Evolutionary conservation across 169 alveolate genomes (phyloP), one percentile per base, ranked within the genome.

Genomic region (Cryptosporidium tyzzeri): DNA sequence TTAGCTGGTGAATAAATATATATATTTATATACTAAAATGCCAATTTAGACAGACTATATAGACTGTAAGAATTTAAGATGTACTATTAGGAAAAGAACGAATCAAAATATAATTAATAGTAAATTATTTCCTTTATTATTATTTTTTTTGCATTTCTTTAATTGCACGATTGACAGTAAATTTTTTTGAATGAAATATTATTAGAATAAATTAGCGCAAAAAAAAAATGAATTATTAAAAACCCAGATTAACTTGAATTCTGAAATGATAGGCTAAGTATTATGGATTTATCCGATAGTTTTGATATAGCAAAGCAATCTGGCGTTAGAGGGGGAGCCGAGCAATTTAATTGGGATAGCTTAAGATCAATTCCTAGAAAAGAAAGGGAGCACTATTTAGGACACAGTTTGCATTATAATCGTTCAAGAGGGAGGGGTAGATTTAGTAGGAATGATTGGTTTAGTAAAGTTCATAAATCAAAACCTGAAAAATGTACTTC

Each of bases 301-400:
- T 21, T 37, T 31, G 58, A 53, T 35, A 29, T 48, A 48, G 48
- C 31, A 35, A 73, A 44, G 39, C 59, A 59, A 55, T 31, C 70
- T 55, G 86, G 86, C 18, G 58, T 58, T 12, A 73, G 86, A 44
- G 86, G 86, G 16, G 86, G 86, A 10, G 59, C 16, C 35, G 86
- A 73, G 33, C 44, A 44, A 33, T 73, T 73, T 73, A 14, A 23
- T 35, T 73, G 86, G 86, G 71, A 53, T 1, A 55, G 71, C 45
- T 14, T 73, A 69, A 73, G 65, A 51, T 73, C 86, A n/a, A 73
- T 73, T n/a, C 71, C 86, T 35, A 73, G 71, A 7, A 73, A 68
- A 16, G 86, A 73, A 73, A 53, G 86, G n/a, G 86, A 73, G 8
- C 86, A 73, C 41, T 73, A 73, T 73, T 70, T 73, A 21, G 86